Percentiles rank a stretch among this genome's conserved stretches.
Evolutionary conservation across 495 filamentous ascomycete genomes (phyloP).

Genomic region (Lasiosphaeriaceae sp.): DNA sequence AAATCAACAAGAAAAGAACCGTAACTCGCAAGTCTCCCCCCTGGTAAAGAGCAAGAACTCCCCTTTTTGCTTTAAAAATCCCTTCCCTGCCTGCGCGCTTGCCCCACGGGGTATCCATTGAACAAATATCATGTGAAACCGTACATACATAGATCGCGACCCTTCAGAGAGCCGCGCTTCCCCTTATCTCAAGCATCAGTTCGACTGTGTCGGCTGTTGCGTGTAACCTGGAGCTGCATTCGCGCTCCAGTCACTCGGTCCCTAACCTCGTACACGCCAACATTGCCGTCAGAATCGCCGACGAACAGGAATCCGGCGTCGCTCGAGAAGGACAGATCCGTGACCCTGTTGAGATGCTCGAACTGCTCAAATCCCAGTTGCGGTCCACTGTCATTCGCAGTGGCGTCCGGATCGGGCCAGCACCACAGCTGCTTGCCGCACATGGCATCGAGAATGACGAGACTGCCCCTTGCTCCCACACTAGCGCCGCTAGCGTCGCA

Average conservation of each 20-base stretch:
- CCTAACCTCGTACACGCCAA: constrained; percentile 29
- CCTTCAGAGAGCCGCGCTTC: too few relatives aligned
- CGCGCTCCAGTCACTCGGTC: constrained; percentile 3
- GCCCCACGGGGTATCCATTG: too few relatives aligned
- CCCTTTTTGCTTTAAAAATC: too few relatives aligned
- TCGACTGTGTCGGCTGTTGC: too few relatives aligned
- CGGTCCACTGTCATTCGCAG: constrained; percentile 13
- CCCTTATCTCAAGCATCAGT: too few relatives aligned
- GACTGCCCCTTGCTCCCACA: constrained; percentile 23
- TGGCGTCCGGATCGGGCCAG: constrained; percentile 33
- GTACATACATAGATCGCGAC: too few relatives aligned
- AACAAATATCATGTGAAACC: too few relatives aligned
- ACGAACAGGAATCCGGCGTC: constrained; percentile 32
- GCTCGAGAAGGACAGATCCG: constrained; percentile 29
- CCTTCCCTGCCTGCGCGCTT: too few relatives aligned
- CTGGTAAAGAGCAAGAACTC: too few relatives aligned
- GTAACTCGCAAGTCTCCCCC: too few relatives aligned
- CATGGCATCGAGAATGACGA: constrained; percentile 32
- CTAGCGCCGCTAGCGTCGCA: constrained; percentile 27
- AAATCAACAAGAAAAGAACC: too few relatives aligned
- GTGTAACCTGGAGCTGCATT: too few relatives aligned
- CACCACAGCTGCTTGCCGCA: constrained; percentile 29
- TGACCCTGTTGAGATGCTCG: constrained; percentile 24
- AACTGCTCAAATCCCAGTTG: constrained; percentile 20
- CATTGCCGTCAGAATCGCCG: constrained; percentile 24